These are phyloP conservation scores for Chaetomium strumarium DNA, from an alignment of 2,329 filamentous ascomycete species.

Conservation along the genomic window DNA sequence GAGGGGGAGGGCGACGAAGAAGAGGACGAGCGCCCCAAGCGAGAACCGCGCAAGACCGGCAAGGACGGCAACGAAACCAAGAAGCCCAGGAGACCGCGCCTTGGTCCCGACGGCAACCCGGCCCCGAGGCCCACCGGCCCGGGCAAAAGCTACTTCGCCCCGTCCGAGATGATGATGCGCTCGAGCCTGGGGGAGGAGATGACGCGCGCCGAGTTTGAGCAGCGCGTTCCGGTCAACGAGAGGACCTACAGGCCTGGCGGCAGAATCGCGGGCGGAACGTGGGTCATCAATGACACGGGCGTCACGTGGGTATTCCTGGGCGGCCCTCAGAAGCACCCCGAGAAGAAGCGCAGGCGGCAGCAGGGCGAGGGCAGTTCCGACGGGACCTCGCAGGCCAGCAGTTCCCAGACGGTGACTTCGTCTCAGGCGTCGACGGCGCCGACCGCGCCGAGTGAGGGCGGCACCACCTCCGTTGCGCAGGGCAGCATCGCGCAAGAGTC, in stretches of 20 bases:
- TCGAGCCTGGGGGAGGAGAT: slow-evolving; percentile 9
- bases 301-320: slow-evolving; percentile 7
- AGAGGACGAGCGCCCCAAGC: neutral
- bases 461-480: too few relatives aligned
- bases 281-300: slow-evolving; percentile 7
- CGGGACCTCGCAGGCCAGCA: neutral
- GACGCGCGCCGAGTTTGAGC: neutral
- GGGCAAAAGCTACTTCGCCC: neutral
- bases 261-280: neutral
- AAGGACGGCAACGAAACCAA: too few relatives aligned
- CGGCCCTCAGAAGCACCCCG: neutral
- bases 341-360: neutral
- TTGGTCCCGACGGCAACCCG: neutral
- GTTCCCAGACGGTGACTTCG: too few relatives aligned
- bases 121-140: neutral
- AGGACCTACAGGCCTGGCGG: slow-evolving; percentile 8
- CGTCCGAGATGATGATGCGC: neutral
- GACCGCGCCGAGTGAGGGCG: too few relatives aligned
- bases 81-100: neutral
- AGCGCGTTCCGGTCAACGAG: neutral
- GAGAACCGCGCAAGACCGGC: neutral
- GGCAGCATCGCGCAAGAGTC: too few relatives aligned
- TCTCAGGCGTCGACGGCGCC: too few relatives aligned
- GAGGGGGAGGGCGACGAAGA: neutral
- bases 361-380: neutral